These are phyloP conservation scores for Xylaria polymorpha DNA, from an alignment of 2,329 filamentous ascomycete genomes.

Conservation along the genomic window DNA sequence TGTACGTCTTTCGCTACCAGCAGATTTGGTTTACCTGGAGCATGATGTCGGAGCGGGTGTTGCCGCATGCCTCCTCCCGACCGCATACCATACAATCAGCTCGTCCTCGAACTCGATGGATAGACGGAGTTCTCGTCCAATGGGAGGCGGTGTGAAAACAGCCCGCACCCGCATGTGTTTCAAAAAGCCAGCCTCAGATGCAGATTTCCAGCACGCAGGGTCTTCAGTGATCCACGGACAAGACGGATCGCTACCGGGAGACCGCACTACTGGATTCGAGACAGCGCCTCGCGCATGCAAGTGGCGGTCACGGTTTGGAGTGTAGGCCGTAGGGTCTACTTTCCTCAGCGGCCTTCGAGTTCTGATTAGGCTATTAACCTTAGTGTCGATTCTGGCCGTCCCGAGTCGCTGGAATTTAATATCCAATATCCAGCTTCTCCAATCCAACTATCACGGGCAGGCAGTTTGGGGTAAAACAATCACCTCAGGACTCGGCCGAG, in stretches of 20 bases:
- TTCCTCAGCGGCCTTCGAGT: background rate
- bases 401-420: background rate
- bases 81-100: conserved; percentile 2
- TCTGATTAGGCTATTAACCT: background rate
- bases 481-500: background rate
- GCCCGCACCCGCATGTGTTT: conserved; percentile 20
- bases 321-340: background rate
- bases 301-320: conserved; percentile 14
- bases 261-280: conserved; percentile 10
- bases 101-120: background rate
- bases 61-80: conserved; percentile 12
- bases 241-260: conserved; percentile 11
- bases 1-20: conserved; percentile 5
- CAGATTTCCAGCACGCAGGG: conserved; percentile 20
- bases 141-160: conserved; percentile 21
- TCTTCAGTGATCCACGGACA: conserved; percentile 9
- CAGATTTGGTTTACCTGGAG: background rate
- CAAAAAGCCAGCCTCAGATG: conserved; percentile 23
- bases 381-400: conserved; percentile 1
- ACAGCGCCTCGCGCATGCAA: conserved; percentile 16
- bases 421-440: background rate
- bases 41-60: conserved; percentile 1
- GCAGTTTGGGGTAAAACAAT: background rate
- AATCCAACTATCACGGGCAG: background rate
- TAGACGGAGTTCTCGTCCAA: conserved; percentile 7